phyloP scores from a whole-genome alignment of 2,329 filamentous ascomycete genomes.

The Phoma herbarum region DNA sequence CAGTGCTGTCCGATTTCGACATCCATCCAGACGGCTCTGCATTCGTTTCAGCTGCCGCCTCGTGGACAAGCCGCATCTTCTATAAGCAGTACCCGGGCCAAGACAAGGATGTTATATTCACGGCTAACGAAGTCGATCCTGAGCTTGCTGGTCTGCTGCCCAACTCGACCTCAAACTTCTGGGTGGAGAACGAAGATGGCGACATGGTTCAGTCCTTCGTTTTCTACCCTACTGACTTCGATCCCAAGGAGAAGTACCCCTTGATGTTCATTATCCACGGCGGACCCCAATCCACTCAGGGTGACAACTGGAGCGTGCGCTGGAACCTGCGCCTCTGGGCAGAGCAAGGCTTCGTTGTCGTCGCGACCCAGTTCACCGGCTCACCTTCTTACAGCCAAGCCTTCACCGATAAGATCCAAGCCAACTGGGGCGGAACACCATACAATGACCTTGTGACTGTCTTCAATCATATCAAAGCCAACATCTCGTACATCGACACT shows the following conservation, averaged over 20 bases:
- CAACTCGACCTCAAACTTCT: conserved; percentile 72
- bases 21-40: conserved; percentile 67
- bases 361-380: conserved; percentile 83
- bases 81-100: conserved; percentile 40
- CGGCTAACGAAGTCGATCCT: conserved; percentile 72
- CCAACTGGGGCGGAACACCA: conserved; percentile 84
- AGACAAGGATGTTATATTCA: conserved; percentile 57
- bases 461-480: conserved; percentile 75
- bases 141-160: conserved; percentile 70
- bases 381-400: conserved; percentile 82
- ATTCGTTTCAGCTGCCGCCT: conserved; percentile 43
- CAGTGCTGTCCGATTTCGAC: conserved; percentile 56
- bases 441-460: conserved; percentile 83
- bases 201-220: conserved; percentile 71
- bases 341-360: conserved; percentile 84
- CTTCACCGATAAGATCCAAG: conserved; percentile 77
- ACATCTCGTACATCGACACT: conserved; percentile 74
- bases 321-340: conserved; percentile 89
- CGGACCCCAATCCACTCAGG: conserved; percentile 79
- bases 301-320: conserved; percentile 77
- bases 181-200: conserved; percentile 70
- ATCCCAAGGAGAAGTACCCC: conserved; percentile 76
- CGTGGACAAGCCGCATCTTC: conserved; percentile 47
- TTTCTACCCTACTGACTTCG: conserved; percentile 70
- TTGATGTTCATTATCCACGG: conserved; percentile 83